These are phyloP conservation scores for Eutrema salsugineum DNA, from an alignment of 441 rosid species.

Conservation along the genomic window DNA sequence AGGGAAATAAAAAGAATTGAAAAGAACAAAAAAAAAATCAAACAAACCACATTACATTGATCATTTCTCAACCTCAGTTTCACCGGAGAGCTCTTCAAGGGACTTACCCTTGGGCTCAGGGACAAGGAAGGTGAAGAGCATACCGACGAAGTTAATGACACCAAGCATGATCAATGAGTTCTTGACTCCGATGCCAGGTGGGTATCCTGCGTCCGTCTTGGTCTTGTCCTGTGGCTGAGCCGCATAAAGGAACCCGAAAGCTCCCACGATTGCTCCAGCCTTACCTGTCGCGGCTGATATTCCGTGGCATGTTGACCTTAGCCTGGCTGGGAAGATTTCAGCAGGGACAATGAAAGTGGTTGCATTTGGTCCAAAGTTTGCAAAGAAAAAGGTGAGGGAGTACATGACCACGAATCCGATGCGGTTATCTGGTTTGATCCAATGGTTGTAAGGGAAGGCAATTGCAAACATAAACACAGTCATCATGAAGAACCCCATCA, in stretches of 20 bases:
- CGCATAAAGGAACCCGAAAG: too few relatives aligned
- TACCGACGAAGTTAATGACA: too few relatives aligned
- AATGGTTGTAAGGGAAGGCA: slow-evolving; percentile 46
- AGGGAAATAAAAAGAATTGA: too few relatives aligned
- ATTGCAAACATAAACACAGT: slow-evolving; percentile 52
- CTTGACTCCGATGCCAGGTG: too few relatives aligned
- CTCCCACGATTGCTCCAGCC: too few relatives aligned
- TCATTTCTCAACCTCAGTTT: slow-evolving; percentile 34
- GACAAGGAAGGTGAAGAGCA: too few relatives aligned
- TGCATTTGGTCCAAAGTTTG: slow-evolving; percentile 55
- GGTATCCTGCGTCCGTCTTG: too few relatives aligned
- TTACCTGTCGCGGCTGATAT: too few relatives aligned
- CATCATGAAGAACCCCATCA: slow-evolving; percentile 55
- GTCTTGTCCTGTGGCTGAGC: too few relatives aligned
- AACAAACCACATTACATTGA: not conserved
- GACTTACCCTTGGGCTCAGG: too few relatives aligned
- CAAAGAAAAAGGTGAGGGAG: slow-evolving; percentile 52
- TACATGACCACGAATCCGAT: slow-evolving; percentile 42
- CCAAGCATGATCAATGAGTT: too few relatives aligned
- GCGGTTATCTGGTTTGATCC: slow-evolving; percentile 26
- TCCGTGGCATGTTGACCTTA: slow-evolving; percentile 56
- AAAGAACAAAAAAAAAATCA: not conserved
- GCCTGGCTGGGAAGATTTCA: slow-evolving; percentile 46
- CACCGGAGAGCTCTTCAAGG: too few relatives aligned
- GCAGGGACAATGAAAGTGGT: slow-evolving; percentile 56